Evolutionary conservation across 1,284 basidiomycete species (phyloP).

Genomic region (Malassezia slooffiae): DNA sequence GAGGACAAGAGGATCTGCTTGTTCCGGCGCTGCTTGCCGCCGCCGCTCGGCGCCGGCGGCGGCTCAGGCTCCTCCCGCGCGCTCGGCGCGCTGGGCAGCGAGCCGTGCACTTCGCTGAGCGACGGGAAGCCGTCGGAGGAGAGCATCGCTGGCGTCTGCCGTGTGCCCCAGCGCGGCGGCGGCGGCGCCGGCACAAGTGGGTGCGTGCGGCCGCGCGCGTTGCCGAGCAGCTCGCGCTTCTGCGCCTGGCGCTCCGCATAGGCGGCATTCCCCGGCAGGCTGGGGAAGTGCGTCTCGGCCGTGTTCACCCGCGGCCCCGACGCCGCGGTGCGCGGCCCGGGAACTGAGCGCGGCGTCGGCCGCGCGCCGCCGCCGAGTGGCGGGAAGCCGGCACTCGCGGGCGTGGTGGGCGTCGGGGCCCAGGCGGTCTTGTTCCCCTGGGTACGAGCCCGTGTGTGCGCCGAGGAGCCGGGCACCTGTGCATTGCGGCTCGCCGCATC

Average conservation of each 20-base stretch:
- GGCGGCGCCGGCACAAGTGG: neutral
- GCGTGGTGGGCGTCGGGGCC: no score
- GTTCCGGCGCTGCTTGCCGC: slow-evolving; percentile 14
- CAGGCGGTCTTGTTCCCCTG: no score
- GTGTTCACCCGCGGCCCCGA: slow-evolving; percentile 14
- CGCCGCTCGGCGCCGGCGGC: neutral
- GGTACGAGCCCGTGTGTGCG: no score
- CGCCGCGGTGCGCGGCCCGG: neutral
- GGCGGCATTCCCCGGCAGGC: slow-evolving; percentile 27
- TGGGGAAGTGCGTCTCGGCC: slow-evolving; percentile 22
- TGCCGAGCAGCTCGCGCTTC: slow-evolving; percentile 29
- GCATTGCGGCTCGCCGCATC: neutral
- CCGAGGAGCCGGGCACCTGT: slow-evolving; percentile 28
- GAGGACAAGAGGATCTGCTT: slow-evolving; percentile 13
- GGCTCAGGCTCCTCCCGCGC: neutral
- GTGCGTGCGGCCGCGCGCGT: neutral
- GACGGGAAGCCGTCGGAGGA: slow-evolving; percentile 2
- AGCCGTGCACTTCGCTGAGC: neutral
- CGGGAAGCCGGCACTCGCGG: neutral
- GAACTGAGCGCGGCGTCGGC: no score
- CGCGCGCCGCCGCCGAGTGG: no score
- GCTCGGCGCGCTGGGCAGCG: neutral
- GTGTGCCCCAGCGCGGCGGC: slow-evolving; percentile 6
- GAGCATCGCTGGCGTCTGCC: neutral
- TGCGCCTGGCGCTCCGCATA: slow-evolving; percentile 26